These are phyloP conservation scores for Coelastrella sp. DNA, from an alignment of 139 green algal species.

Conservation along the genomic window DNA sequence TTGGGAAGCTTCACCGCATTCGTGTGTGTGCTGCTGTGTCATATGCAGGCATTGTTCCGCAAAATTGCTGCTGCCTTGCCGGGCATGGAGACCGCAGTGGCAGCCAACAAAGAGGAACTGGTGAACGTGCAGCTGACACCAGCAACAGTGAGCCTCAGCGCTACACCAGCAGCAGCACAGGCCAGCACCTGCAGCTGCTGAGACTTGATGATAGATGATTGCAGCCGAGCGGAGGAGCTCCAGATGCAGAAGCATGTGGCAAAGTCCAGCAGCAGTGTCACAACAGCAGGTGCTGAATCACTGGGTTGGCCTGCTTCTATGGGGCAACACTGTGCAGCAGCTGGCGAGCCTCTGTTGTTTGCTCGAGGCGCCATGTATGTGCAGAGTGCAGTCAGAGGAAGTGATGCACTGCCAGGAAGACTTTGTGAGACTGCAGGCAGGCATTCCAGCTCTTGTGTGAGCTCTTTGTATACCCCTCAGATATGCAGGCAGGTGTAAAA, in stretches of 20 bases:
- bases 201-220: too few relatives aligned
- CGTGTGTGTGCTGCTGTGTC: background rate
- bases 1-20: background rate
- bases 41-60: constrained; percentile 90
- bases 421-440: too few relatives aligned
- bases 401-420: too few relatives aligned
- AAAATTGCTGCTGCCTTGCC: constrained; percentile 98
- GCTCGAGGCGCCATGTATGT: too few relatives aligned
- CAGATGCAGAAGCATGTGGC: background rate
- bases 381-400: too few relatives aligned
- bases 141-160: constrained; percentile 51
- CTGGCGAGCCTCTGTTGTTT: background rate
- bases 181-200: constrained; percentile 62
- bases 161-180: constrained; percentile 6
- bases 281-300: background rate
- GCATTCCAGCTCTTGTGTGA: too few relatives aligned
- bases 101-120: constrained; percentile 84
- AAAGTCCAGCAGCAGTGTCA: background rate
- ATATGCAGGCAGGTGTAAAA: too few relatives aligned
- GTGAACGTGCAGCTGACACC: constrained; percentile 93
- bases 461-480: too few relatives aligned
- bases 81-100: constrained; percentile 85
- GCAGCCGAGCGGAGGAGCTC: too few relatives aligned
- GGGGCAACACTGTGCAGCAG: background rate
- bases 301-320: background rate